These are phyloP conservation scores for Talaromyces sp. DNA, from an alignment of 2,329 filamentous ascomycete species.

Conservation along the genomic window DNA sequence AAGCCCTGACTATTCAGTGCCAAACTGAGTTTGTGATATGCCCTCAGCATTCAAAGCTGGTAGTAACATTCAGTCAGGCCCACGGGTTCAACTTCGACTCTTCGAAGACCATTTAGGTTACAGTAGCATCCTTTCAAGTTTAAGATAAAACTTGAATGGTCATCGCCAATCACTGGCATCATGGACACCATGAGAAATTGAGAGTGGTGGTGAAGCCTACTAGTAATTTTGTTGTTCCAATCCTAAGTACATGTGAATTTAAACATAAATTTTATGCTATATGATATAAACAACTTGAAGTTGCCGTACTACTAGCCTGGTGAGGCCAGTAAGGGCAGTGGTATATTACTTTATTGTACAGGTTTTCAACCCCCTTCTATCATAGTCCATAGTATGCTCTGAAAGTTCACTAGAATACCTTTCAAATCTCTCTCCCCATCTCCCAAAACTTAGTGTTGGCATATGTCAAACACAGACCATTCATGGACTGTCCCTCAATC, in stretches of 20 bases:
- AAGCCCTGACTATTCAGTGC: neutral
- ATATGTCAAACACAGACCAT: conserved; percentile 43
- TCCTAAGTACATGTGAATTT: no score
- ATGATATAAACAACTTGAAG: neutral
- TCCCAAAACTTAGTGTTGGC: conserved; percentile 48
- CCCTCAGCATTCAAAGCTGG: no score
- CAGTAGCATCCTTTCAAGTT: no score
- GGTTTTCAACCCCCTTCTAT: neutral
- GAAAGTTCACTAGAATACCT: neutral
- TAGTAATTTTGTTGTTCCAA: no score
- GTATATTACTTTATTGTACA: conserved; percentile 3
- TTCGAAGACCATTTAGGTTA: no score
- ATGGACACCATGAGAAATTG: no score
- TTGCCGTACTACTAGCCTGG: neutral
- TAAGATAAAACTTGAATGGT: no score
- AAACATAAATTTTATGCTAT: no score
- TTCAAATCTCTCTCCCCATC: conserved; percentile 39
- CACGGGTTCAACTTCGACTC: no score
- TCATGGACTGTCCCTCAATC: conserved; percentile 15
- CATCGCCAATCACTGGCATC: no score
- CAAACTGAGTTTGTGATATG: neutral
- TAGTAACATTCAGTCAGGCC: no score
- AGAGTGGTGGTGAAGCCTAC: no score
- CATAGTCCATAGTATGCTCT: neutral
- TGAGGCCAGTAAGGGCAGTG: neutral